Percentiles rank a stretch among this genome's conserved stretches.
Evolutionary conservation across 2,329 filamentous ascomycete genomes (phyloP).

Genomic region (Claviceps purpurea): DNA sequence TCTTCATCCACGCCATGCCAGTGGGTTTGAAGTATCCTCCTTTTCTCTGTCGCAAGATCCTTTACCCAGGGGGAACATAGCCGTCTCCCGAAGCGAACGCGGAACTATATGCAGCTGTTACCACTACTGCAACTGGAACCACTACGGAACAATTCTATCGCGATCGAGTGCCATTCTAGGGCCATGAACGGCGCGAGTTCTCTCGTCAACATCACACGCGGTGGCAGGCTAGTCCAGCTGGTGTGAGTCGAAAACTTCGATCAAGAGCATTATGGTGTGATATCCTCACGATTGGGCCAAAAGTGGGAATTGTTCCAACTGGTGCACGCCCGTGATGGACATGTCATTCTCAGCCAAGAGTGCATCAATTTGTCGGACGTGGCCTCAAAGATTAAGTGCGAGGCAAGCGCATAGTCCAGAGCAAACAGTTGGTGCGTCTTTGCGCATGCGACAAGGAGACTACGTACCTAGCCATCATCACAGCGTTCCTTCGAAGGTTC

Average conservation of each 20-base stretch:
- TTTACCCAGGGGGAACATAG: too few species aligned
- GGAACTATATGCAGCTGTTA: too few species aligned
- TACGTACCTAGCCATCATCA: conserved; percentile 27
- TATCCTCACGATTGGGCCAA: too few species aligned
- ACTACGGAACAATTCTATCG: too few species aligned
- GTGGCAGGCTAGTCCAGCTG: conserved; percentile 35
- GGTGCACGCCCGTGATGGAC: conserved; percentile 31
- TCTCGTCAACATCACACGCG: conserved; percentile 35
- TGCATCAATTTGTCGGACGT: conserved; percentile 44
- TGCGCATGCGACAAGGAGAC: conserved; percentile 42
- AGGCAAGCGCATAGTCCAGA: conserved; percentile 38
- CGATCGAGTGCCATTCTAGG: conserved; percentile 15
- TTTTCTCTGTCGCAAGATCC: too few species aligned
- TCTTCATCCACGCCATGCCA: too few species aligned
- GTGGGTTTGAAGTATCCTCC: too few species aligned
- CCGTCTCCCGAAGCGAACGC: too few species aligned
- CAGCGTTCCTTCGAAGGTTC: conserved; percentile 43
- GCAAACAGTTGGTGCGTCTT: conserved; percentile 42
- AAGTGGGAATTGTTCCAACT: conserved; percentile 15
- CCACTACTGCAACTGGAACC: too few species aligned
- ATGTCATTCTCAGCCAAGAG: conserved; percentile 42
- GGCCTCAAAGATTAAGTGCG: conserved; percentile 40
- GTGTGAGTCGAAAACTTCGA: conserved; percentile 11
- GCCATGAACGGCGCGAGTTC: conserved; percentile 29
- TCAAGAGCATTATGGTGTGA: too few species aligned